Percentiles rank a stretch among this genome's conserved stretches.
phyloP scores from a whole-genome alignment of 345 rosid genomes.

The Citrus inodora region DNA sequence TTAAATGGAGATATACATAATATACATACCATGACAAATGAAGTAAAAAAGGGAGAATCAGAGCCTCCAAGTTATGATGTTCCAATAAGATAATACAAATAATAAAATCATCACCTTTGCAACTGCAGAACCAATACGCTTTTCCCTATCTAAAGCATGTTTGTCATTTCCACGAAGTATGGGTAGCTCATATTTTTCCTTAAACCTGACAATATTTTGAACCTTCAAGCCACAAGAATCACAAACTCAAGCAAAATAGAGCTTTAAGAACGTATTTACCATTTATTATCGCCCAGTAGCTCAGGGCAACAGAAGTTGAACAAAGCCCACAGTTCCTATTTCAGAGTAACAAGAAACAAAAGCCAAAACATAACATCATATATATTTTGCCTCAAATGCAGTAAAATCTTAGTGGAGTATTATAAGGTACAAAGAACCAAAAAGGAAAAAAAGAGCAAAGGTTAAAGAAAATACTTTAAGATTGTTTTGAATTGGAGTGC shows the following conservation, averaged over 20 bases:
- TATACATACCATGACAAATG: not conserved
- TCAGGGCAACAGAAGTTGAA: slow-evolving; percentile 93
- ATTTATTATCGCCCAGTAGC: slow-evolving; percentile 75
- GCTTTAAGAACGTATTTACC: slow-evolving; percentile 41
- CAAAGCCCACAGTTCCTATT: slow-evolving; percentile 92
- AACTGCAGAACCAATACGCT: slow-evolving; percentile 79
- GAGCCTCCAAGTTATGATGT: not conserved
- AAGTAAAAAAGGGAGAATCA: not conserved
- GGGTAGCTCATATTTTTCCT: slow-evolving; percentile 67
- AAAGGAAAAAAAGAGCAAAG: slow-evolving; percentile 2
- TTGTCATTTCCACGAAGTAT: slow-evolving; percentile 92
- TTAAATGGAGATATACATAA: not conserved
- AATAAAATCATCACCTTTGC: slow-evolving; percentile 67
- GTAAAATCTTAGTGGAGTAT: not conserved
- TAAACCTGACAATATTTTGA: slow-evolving; percentile 55
- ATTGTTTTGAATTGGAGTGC: slow-evolving; percentile 96
- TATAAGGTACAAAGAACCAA: not conserved
- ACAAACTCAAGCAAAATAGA: slow-evolving; percentile 16
- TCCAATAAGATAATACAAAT: not conserved
- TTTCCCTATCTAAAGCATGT: slow-evolving; percentile 84
- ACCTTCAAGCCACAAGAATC: slow-evolving; percentile 17
- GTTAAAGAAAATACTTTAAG: slow-evolving; percentile 60
- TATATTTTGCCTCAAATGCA: slow-evolving; percentile 6
- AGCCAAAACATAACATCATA: not conserved
- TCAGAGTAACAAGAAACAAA: slow-evolving; percentile 15